phyloP scores from a whole-genome alignment of 371 early-diverging fungal species.

The Rhizopus delemar region DNA sequence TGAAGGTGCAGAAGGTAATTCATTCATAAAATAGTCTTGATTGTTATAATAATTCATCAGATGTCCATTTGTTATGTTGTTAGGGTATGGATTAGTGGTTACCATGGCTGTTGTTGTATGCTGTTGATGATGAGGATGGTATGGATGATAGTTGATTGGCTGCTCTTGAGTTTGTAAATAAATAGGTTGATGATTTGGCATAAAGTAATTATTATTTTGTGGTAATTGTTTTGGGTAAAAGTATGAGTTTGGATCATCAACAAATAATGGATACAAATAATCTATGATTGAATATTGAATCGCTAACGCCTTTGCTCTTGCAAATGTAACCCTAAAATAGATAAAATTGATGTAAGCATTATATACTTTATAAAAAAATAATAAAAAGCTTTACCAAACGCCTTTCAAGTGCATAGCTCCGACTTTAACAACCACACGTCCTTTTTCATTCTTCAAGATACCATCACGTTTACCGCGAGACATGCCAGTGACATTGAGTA shows the following conservation, averaged over 20 bases:
- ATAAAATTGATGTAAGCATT: neutral
- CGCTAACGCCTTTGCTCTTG: constrained; percentile 62
- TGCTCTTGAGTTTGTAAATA: constrained; percentile 18
- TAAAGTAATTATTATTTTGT: constrained; percentile 13
- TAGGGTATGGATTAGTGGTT: constrained; percentile 1
- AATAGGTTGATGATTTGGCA: constrained; percentile 18
- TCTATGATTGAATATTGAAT: constrained; percentile 62
- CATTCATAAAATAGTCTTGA: constrained; percentile 1
- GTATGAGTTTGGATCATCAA: constrained; percentile 52
- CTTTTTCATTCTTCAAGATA: constrained; percentile 76
- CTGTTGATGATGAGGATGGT: constrained; percentile 5
- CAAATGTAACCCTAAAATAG: constrained; percentile 60
- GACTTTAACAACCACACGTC: constrained; percentile 71
- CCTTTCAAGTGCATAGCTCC: constrained; percentile 82
- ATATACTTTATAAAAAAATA: neutral
- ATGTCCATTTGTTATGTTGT: neutral
- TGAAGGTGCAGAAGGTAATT: constrained; percentile 18
- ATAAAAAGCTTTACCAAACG: constrained; percentile 59
- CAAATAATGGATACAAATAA: constrained; percentile 66
- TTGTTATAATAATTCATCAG: neutral
- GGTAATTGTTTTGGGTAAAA: constrained; percentile 29
- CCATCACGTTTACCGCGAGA: constrained; percentile 80
- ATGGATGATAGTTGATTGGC: neutral
- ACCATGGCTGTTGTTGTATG: constrained; percentile 6
- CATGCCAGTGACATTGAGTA: constrained; percentile 77